These are phyloP conservation scores for Kazachstania martiniae DNA, from an alignment of 805 yeast genomes.

Conservation along the genomic window DNA sequence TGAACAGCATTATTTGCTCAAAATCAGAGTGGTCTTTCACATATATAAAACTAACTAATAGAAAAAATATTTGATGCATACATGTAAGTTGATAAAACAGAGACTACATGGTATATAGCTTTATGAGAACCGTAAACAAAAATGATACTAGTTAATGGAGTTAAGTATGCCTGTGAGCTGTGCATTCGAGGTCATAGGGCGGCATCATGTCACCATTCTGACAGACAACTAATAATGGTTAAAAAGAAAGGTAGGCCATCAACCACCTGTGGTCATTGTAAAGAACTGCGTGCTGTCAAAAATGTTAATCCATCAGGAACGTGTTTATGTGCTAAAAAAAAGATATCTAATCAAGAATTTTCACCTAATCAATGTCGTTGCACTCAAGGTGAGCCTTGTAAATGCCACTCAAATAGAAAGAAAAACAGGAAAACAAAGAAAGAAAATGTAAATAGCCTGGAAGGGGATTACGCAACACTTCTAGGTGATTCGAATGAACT, in stretches of 20 bases:
- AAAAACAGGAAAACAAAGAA: not conserved
- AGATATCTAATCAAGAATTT: not conserved
- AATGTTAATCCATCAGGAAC: constrained; percentile 42
- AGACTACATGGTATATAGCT: not conserved
- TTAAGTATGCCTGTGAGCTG: constrained; percentile 90
- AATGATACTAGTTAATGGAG: constrained; percentile 86
- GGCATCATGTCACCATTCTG: constrained; percentile 83
- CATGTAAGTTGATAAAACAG: not conserved
- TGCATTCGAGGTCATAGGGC: constrained; percentile 95
- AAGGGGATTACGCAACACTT: not conserved
- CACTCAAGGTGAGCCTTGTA: constrained; percentile 5
- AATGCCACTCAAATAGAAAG: constrained; percentile 7
- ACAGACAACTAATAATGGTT: constrained; percentile 79
- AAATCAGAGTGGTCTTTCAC: no score
- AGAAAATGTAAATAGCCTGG: no score
- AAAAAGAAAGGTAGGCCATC: constrained; percentile 95
- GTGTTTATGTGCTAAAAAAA: constrained; percentile 6
- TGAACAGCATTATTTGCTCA: no score
- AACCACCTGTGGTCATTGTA: constrained; percentile 80
- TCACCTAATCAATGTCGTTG: constrained; percentile 1
- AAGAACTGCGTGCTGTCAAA: constrained; percentile 57
- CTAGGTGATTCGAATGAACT: not conserved
- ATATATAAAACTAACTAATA: no score
- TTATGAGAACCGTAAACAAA: not conserved
- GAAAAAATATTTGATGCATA: no score